phyloP scores from a whole-genome alignment of 2,329 filamentous ascomycete genomes.

The Fusarium odoratissimum region DNA sequence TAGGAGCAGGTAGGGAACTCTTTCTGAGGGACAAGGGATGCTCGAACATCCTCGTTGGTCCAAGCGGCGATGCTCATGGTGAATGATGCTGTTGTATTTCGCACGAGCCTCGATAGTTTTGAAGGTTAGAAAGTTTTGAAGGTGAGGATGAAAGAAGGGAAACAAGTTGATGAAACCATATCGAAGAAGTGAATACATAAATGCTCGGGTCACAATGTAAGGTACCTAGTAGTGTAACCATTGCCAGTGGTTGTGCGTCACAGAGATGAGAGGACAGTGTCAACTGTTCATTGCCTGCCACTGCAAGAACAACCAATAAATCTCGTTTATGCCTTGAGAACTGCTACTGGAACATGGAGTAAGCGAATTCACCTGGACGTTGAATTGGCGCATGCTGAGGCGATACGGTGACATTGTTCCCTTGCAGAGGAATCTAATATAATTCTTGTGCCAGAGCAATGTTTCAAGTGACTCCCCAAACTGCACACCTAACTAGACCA shows the following conservation, averaged over 20 bases:
- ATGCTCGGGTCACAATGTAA: neutral
- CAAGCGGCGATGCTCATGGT: conserved; percentile 14
- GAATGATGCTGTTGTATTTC: neutral
- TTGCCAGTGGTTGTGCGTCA: neutral
- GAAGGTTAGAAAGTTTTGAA: neutral
- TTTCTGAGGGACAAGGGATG: conserved; percentile 18
- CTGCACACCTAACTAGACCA: neutral
- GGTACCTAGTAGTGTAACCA: conserved; percentile 13
- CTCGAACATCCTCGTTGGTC: conserved; percentile 35
- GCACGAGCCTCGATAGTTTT: neutral
- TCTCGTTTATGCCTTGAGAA: neutral
- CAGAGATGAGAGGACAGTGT: neutral
- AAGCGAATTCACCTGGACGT: neutral
- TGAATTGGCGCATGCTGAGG: neutral
- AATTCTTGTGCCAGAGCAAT: neutral
- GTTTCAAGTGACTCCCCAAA: neutral
- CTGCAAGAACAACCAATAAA: neutral
- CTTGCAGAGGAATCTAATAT: neutral
- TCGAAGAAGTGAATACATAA: neutral
- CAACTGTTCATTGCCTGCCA: neutral
- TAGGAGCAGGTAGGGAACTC: conserved; percentile 37
- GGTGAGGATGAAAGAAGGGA: neutral
- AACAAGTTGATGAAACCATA: neutral
- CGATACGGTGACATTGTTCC: neutral
- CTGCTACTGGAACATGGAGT: neutral